Base-by-base conservation (phyloP, 2,329 filamentous ascomycete species). In the Claviceps sp. region DNA sequence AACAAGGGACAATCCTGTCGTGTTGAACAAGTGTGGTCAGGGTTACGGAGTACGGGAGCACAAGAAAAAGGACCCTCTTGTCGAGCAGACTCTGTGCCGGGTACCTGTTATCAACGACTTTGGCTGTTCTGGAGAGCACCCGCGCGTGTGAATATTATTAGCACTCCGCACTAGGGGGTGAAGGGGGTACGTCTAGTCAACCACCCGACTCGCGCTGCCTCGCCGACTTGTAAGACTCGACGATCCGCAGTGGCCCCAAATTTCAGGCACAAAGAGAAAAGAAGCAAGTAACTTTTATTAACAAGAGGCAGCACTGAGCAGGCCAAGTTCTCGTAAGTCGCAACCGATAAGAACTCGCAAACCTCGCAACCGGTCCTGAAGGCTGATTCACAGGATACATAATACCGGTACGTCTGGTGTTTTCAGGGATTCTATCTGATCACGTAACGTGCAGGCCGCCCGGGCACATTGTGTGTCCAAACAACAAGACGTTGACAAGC, bases 1-100 rank as follows among this genome's bases (percentile, higher is more conserved):
- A 13, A 29, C 40, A 53, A 53, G 52, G 52, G 50, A 54, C 50
- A 47, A 54, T 54, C 52, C 50, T 52, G 52, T 50, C 46, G 50
- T 47, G 49, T 47, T 38, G 36, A 44, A 50, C 26, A 22, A 38
- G 50, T 39, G 47, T 50, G 52, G 29, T 47, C 43, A 52, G 46
- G 40, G 44, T 34, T 46, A 46, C 16, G 23, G 43, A 17, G 45
- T 34, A 44, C 40, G 46, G 29, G 47, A 49, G 42, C 50, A 50
- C 50, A 50, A 46, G 45, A 50, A 47, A 48, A 17, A 22, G 29
- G 22, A 52, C 50, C 52, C 42, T 47, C 43, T 44, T 44, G 40
- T 53, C 42, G 17, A 50, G 36, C 47, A 50, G 50, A 34, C 50
- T 50, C 50, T 38, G 52, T 52, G 45, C 50, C 49, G 36, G 52